Evolutionary conservation across 2,329 filamentous ascomycete species (phyloP).

Genomic region (Aspergillus costaricaensis): DNA sequence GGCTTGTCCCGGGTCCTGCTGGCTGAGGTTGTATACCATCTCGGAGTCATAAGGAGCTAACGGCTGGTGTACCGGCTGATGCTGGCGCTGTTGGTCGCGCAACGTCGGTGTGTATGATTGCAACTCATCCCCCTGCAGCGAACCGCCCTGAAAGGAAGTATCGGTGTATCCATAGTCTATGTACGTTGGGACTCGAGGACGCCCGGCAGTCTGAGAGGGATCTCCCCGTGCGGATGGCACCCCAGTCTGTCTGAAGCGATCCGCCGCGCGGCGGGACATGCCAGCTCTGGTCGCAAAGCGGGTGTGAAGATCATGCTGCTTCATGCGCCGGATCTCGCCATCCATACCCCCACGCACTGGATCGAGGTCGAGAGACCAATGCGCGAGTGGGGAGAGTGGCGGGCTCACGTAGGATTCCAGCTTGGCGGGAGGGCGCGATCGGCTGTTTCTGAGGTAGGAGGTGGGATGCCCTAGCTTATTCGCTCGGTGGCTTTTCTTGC

Average conservation of each 20-base stretch:
- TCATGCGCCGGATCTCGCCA: constrained; percentile 70
- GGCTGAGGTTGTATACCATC: constrained; percentile 78
- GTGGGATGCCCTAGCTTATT: neutral
- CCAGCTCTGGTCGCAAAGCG: constrained; percentile 55
- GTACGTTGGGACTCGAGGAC: constrained; percentile 40
- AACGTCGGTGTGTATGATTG: constrained; percentile 67
- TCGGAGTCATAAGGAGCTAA: constrained; percentile 60
- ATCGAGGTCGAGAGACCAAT: constrained; percentile 59
- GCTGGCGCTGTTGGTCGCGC: constrained; percentile 54
- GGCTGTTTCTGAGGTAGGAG: neutral
- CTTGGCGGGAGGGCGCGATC: constrained; percentile 49
- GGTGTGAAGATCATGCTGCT: constrained; percentile 69
- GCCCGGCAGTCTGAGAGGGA: constrained; percentile 39
- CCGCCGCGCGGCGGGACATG: constrained; percentile 53
- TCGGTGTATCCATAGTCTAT: constrained; percentile 59
- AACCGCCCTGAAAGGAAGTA: constrained; percentile 51
- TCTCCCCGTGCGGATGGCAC: constrained; percentile 38
- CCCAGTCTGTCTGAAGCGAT: constrained; percentile 39
- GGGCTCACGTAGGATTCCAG: constrained; percentile 66
- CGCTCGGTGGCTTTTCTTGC: constrained; percentile 1
- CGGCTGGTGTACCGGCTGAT: constrained; percentile 42
- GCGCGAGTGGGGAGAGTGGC: constrained; percentile 66
- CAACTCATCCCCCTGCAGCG: constrained; percentile 56
- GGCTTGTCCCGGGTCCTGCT: constrained; percentile 61
- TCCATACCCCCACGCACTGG: constrained; percentile 72